Base-by-base conservation (phyloP, 139 green algal genomes). In the Auxenochlorella pyrenoidosa region DNA sequence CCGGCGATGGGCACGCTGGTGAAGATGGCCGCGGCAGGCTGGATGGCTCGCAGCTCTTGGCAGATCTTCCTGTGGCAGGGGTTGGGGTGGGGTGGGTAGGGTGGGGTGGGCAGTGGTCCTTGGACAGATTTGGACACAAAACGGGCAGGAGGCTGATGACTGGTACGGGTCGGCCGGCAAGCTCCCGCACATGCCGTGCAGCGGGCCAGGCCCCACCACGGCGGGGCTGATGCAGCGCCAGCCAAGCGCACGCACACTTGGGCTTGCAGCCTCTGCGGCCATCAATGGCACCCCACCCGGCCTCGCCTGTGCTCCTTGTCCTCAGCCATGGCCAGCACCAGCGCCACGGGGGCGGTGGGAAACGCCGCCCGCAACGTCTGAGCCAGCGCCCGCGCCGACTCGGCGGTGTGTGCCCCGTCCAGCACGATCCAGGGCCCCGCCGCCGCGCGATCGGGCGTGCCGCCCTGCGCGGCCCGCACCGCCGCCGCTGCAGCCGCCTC, bases 271-370 rank as follows among this genome's bases (percentile, higher is more conserved):
- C n/a, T 54, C 10, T 10, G 47, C 47, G 47, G 8, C 47, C 47
- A 54, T 18, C 10, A 54, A 6, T 54, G 3, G 68, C 75, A 63
- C 59, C 63, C 91, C 51, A 51, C 41, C 54, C 54, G 18, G 54
- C 96, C 88, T 10, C 73, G 92, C 71, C 83, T 79, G 83, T 94
- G 89, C 68, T 97, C 88, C 90, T 98, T 98, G 89, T 98, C 96
- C 5, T 72, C 91, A 1, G 95, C 95, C 94, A 97, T 97, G 21
- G 93, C 95, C 73, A 98, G 41, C 54, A 98, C 91, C 47, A 98
- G 87, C 21, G 91, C 94, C 76, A 97, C 40, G 0, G 92, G 91
- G 0, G 77, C 51, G 10, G 51, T 54, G 1, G 94, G 93, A 77
- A 97, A 96, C 0, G 84, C 85, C 0, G 65, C 36, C 5, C 89